These are phyloP conservation scores for Emydomyces testavorans DNA, from an alignment of 2,329 filamentous ascomycete species.

Conservation along the genomic window DNA sequence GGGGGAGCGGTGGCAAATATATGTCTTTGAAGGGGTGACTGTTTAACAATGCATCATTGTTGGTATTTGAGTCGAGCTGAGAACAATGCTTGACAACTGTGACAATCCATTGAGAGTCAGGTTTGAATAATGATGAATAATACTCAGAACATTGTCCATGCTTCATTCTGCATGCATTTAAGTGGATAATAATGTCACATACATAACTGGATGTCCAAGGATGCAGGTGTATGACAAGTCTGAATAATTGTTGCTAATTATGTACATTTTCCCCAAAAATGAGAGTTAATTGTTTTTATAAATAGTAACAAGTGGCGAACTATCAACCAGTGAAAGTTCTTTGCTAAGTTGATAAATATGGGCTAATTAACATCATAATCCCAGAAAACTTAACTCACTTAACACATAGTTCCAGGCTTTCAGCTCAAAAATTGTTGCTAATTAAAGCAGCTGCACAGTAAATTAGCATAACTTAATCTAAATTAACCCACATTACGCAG, in stretches of 20 bases:
- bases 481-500: no score
- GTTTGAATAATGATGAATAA: no score
- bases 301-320: background rate
- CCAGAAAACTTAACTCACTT: background rate
- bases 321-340: no score
- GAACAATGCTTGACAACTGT: no score
- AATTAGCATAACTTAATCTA: background rate
- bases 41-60: no score
- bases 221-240: background rate
- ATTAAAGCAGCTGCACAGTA: slow-evolving; percentile 4
- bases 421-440: slow-evolving; percentile 4
- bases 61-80: no score
- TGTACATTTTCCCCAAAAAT: slow-evolving; percentile 1
- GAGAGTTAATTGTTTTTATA: background rate
- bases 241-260: slow-evolving; percentile 7
- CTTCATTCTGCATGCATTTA: no score
- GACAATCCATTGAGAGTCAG: no score
- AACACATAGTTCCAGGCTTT: background rate
- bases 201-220: background rate
- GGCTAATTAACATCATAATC: background rate
- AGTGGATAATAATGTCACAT: background rate
- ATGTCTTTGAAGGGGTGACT: no score
- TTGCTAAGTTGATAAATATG: background rate
- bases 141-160: no score
- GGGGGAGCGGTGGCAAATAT: no score